Evolutionary conservation across 2,329 filamentous ascomycete genomes (phyloP), one percentile per base, ranked within the genome.

Genomic region (Colletotrichum australisinense): DNA sequence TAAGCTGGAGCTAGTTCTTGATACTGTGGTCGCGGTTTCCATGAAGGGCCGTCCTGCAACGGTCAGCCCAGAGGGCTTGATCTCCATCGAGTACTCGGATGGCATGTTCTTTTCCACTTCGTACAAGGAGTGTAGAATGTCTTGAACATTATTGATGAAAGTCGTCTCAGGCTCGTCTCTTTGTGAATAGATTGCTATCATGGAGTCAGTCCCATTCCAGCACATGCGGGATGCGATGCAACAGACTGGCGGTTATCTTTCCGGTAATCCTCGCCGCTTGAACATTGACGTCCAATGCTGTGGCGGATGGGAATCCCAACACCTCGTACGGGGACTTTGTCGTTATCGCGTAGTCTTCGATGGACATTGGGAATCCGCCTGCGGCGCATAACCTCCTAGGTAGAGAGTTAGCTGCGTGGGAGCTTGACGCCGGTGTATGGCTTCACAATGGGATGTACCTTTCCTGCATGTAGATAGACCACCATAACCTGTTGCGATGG

Each of bases 381-480:
- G 72, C 72, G 0, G 72, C 72, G 14, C 62, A 64, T n/a, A 74
- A 1, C 59, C 67, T 74, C 58, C 72, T 74, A 0, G 0, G 16
- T 3, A 7, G 6, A 42, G 3, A 42, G 38, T 42, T 14, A 16
- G 1, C 7, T 26, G 46, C 69, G 12, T 71, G 72, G 3, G 2
- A 16, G 22, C 22, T 11, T 2, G 11, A 4, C 5, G 19, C 6
- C 22, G 4, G 12, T 22, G 38, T 22, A 9, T 7, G 14, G 32
- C 26, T 11, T 12, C 2, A 16, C 3, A 4, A 19, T 46, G 19
- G 6, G 16, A 42, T 3, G 38, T 42, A 65, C 72, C 72, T 60
- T 52, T 72, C 72, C 14, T 74, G 73, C 73, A 74, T 73, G 53
- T 74, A 74, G 7, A 74, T 30, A 1, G 73, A 69, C 73, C 73